Percentiles rank a stretch among this genome's conserved stretches.
These are phyloP conservation scores for Botrytis pseudocinerea DNA, from an alignment of 2,329 filamentous ascomycete genomes.

Conservation along the genomic window DNA sequence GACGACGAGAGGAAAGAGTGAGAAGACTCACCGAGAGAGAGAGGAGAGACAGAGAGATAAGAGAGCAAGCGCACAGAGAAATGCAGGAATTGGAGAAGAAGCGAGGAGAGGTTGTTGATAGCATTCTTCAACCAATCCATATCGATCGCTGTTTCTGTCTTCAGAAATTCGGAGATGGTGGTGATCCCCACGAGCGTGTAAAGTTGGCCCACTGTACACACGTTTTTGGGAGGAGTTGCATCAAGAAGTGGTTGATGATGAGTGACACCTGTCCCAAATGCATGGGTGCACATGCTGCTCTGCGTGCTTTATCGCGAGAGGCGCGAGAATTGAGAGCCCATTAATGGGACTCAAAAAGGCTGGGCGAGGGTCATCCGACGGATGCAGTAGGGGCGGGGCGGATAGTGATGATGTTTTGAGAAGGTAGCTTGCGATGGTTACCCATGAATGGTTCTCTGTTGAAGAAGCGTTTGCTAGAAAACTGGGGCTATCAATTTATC, in stretches of 20 bases:
- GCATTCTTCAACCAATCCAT: not conserved
- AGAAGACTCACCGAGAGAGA: not conserved
- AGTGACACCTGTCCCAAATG: not conserved
- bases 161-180: not conserved
- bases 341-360: not conserved
- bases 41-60: not conserved
- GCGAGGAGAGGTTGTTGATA: not conserved
- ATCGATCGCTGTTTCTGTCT: not conserved
- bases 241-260: not conserved
- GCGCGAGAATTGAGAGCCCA: no score
- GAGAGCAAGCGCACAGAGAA: not conserved
- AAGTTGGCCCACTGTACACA: not conserved
- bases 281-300: not conserved
- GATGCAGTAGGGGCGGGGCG: not conserved
- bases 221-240: not conserved
- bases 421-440: no score
- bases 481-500: no score
- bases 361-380: not conserved
- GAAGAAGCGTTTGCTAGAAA: not conserved
- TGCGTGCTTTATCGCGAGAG: not conserved
- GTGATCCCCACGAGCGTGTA: not conserved
- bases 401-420: not conserved
- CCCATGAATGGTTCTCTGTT: no score
- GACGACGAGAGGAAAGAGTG: not conserved
- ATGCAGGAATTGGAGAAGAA: not conserved